Evolutionary conservation across 2,329 filamentous ascomycete species (phyloP), one percentile per base, ranked within the genome.

Genomic region (Dactylellina leptospora): DNA sequence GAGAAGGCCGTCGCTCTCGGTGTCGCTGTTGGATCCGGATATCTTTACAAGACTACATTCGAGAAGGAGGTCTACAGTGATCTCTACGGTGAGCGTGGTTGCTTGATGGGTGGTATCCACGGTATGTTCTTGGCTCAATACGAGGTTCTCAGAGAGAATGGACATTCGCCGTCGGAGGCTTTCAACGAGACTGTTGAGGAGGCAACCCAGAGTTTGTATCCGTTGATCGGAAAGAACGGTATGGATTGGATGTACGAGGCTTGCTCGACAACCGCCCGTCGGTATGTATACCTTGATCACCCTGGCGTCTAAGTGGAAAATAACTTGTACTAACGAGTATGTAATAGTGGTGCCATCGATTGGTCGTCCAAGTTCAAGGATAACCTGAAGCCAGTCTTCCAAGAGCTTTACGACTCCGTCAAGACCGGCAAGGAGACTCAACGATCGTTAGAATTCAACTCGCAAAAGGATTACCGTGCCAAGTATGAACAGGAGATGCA

Each of bases 221-320:
- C 95, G 76, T 87, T 99, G 80, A 99, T 99, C 80, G 95, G 93
- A 80, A 60, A 69, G 83, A 90, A 97, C 84, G 95, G 95, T 80
- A 97, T 99, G 95, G 95, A 99, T 86, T 99, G 96, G 92, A 99
- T 99, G 95, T 99, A 96, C 86, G 93, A 93, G 82, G 95, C 95
- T 77, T 99, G 95, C 90, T 97, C 93, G 75, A 99, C 95, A 81
- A 99, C 95, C 70, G 95, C 95, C 80, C 92, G 95, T 80, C 93
- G 69, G 69, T 73, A 55, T 28, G 56, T 70, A 48, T 30, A 4
- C 18, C 22, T 8, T 40, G 13, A 16, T 50, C 36, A 33, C 13
- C 36, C 18, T n/a, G 36, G 36, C 36, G 36, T n/a, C 18, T 58
- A 4, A 8, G 33, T 36, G 11, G 33, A 13, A 45, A n/a, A 28